phyloP scores from a whole-genome alignment of 306 rosid species.

The Biancaea sappan region DNA sequence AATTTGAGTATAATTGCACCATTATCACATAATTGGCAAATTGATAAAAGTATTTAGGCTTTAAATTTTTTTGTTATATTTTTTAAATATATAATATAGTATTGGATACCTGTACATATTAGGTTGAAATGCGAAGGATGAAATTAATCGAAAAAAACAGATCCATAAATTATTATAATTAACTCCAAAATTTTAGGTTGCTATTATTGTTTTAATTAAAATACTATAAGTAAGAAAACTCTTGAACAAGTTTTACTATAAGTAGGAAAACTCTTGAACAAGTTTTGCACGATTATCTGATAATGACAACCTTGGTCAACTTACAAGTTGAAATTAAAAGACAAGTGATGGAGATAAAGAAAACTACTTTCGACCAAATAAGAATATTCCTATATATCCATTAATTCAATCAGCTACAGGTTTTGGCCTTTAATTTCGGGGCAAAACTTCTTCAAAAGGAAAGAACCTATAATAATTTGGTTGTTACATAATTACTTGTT shows the following conservation, averaged over 20 bases:
- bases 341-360: neutral
- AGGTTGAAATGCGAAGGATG: too few relatives aligned
- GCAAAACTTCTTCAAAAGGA: constrained; percentile 1
- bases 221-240: neutral
- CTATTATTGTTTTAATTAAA: neutral
- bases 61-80: too few relatives aligned
- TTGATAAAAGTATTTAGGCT: too few relatives aligned
- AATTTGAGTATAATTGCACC: too few relatives aligned
- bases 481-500: neutral
- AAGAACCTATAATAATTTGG: constrained; percentile 10
- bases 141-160: too few relatives aligned
- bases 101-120: neutral
- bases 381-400: neutral
- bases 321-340: too few relatives aligned
- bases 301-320: constrained; percentile 7
- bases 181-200: neutral
- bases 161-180: neutral
- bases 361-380: neutral
- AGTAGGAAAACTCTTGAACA: neutral
- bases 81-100: too few relatives aligned
- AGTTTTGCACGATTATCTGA: neutral
- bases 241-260: neutral
- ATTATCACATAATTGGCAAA: too few relatives aligned
- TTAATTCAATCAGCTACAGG: neutral
- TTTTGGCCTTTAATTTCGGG: neutral